A percentile compares a stretch with the other conserved stretches of the same genome.
Conservation (phyloP, 768 basidiomycete species). For the Holtermannia corniformis region DNA sequence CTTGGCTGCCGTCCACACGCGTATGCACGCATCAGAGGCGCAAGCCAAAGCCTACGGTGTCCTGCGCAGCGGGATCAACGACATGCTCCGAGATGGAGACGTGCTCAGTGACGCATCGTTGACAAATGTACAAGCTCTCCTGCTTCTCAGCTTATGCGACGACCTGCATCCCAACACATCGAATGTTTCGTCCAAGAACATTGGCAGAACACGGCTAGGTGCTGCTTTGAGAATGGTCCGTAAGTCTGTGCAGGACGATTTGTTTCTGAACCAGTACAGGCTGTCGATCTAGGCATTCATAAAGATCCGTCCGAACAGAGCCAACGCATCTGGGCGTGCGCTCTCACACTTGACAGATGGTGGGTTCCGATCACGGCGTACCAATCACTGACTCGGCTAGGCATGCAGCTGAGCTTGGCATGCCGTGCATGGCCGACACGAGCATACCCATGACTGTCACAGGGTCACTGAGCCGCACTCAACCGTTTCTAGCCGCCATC, state of each 20-base stretch:
- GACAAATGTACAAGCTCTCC: constrained; percentile 12
- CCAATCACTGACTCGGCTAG: constrained; percentile 5
- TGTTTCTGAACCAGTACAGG: constrained; percentile 1
- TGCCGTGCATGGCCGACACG: neutral
- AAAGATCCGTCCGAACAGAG: neutral
- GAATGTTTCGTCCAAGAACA: constrained; percentile 3
- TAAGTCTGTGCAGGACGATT: neutral
- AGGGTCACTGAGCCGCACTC: neutral
- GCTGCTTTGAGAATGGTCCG: constrained; percentile 15
- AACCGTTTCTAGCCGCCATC: neutral
- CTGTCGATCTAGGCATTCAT: constrained; percentile 14
- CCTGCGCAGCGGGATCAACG: too few species aligned
- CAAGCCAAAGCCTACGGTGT: too few species aligned
- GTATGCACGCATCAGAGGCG: too few species aligned
- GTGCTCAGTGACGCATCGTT: constrained; percentile 6
- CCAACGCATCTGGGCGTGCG: constrained; percentile 11
- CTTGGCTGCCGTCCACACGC: too few species aligned
- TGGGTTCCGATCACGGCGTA: constrained; percentile 1
- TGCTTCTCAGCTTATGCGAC: constrained; percentile 9
- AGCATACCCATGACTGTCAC: too few species aligned
- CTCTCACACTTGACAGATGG: constrained; percentile 15
- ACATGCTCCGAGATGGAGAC: too few species aligned
- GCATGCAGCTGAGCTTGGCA: neutral
- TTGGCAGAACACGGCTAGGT: constrained; percentile 5
- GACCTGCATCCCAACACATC: constrained; percentile 8